A percentile compares a stretch with the other conserved stretches of the same genome.
Conservation (phyloP, 148 eudicot genomes). For the Persicaria maculosa region DNA sequence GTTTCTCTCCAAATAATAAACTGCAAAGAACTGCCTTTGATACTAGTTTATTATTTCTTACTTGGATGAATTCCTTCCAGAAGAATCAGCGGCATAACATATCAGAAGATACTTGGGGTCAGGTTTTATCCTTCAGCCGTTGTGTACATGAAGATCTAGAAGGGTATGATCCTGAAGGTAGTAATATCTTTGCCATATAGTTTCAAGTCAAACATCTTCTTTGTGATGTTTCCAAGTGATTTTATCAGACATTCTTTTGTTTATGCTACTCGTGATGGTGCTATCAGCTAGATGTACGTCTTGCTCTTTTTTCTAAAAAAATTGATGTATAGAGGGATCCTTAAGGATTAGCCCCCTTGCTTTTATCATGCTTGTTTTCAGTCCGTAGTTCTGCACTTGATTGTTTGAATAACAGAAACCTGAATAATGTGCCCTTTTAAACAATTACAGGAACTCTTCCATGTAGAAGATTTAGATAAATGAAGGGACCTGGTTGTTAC, state of each 20-base stretch:
- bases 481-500: not conserved
- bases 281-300: not conserved
- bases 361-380: not conserved
- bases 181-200: conserved; percentile 6
- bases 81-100: conserved; percentile 80
- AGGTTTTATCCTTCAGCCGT: conserved; percentile 87
- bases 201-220: not conserved
- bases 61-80: conserved; percentile 21
- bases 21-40: not conserved
- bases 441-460: not conserved
- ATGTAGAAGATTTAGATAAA: not conserved
- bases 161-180: conserved; percentile 98
- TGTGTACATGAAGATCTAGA: conserved; percentile 93
- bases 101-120: conserved; percentile 92
- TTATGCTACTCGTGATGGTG: not conserved
- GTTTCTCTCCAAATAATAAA: not conserved
- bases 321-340: not conserved
- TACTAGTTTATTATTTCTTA: not conserved
- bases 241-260: not conserved
- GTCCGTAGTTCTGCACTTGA: not conserved
- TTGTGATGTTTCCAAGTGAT: not conserved
- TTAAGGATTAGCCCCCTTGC: not conserved
- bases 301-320: not conserved
- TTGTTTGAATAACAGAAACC: not conserved
- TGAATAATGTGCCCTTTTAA: not conserved